Base-by-base conservation (phyloP, 106 monocot genomes). In the Acorus calamus region DNA sequence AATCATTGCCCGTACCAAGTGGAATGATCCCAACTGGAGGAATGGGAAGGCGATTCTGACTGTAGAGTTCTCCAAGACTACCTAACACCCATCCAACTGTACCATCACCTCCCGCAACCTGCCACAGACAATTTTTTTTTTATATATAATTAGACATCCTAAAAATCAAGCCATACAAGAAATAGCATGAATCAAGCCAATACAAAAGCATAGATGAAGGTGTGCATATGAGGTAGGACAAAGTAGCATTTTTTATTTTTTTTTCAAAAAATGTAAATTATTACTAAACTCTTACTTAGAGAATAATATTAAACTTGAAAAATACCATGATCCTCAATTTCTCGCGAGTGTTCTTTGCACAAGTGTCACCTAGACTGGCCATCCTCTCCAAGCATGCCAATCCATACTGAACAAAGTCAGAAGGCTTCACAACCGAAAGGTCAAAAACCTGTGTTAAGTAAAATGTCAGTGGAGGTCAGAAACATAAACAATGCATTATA, bases 101-200 rank as follows among this genome's bases (percentile, higher is more conserved):
- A 49, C 92, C 92, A 73, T 92, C 92, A 65, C 92, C 92, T 73
- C 92, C 92, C 49, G 92, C 92, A 76, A 88, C 88, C 92, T 92
- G 76, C 6, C 52, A 60, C 69, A 6, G 14, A 61, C 11, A 48
- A 54, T 8, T 28, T 28, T 28, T 28, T 28, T 28, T 28, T 1
- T 28, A 0, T 28, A 28, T 28, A 28, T 28, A 28, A 28, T 28
- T 28, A 28, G 28, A 28, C 28, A 28, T 28, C 28, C 28, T 28
- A 28, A 28, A 28, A 28, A 1, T 28, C 28, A 28, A 28, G 28
- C 28, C 28, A 28, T 28, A 28, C 28, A 28, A 28, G 28, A 28
- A 28, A 28, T 28, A 28, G 28, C 28, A 28, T 28, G 28, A 28
- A 28, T 28, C 28, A 28, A 28, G 1, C 1, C 28, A 28, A 28